A percentile compares a stretch with the other conserved stretches of the same genome.
These are phyloP conservation scores for Ceratocystis alfenasii DNA, from an alignment of 2,329 filamentous ascomycete species.

Conservation along the genomic window DNA sequence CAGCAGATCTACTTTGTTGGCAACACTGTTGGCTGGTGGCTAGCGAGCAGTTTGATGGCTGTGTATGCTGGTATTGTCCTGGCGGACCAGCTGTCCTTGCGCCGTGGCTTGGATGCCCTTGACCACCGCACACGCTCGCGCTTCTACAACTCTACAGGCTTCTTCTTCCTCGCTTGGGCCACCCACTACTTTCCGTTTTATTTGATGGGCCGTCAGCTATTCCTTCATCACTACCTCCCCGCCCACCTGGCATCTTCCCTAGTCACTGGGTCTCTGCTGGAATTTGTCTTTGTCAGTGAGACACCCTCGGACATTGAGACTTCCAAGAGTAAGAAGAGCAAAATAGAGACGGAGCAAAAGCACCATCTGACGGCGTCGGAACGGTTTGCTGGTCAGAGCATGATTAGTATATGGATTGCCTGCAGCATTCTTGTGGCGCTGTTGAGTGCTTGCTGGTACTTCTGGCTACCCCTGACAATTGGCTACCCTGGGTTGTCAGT, in stretches of 20 bases:
- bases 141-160: slow-evolving; percentile 95
- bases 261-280: slow-evolving; percentile 79
- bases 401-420: slow-evolving; percentile 69
- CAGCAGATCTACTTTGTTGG: slow-evolving; percentile 98
- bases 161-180: slow-evolving; percentile 97
- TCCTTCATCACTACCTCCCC: slow-evolving; percentile 94
- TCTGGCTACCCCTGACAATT: slow-evolving; percentile 91
- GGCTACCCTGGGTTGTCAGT: slow-evolving; percentile 80
- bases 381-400: slow-evolving; percentile 65
- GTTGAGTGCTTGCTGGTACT: slow-evolving; percentile 70
- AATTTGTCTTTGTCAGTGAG: slow-evolving; percentile 93
- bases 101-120: slow-evolving; percentile 83
- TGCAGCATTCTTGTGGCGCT: slow-evolving; percentile 54
- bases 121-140: slow-evolving; percentile 90
- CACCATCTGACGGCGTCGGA: slow-evolving; percentile 68
- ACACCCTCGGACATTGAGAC: neutral
- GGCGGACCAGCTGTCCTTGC: slow-evolving; percentile 85
- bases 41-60: slow-evolving; percentile 79
- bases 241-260: slow-evolving; percentile 84
- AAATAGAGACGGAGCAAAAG: slow-evolving; percentile 34
- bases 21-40: slow-evolving; percentile 96
- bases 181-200: slow-evolving; percentile 97
- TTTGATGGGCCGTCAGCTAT: slow-evolving; percentile 94
- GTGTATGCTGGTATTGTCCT: slow-evolving; percentile 86
- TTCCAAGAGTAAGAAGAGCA: slow-evolving; percentile 30